These are phyloP conservation scores for Aurifilum marmelostoma DNA, from an alignment of 2,329 filamentous ascomycete genomes.

Conservation along the genomic window DNA sequence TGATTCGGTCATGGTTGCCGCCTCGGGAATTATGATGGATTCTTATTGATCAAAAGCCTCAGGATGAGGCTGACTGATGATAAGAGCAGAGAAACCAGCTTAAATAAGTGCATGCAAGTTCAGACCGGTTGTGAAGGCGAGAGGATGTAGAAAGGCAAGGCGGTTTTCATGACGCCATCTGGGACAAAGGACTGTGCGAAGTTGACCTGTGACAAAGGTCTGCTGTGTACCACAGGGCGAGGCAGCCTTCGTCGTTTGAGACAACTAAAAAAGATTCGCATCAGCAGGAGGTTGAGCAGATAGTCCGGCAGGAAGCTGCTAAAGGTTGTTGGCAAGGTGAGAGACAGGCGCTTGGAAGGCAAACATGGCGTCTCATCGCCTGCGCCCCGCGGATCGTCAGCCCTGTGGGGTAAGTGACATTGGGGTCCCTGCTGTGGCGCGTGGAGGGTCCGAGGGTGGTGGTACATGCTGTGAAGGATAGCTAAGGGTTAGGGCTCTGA, in stretches of 20 bases:
- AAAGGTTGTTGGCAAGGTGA: not conserved
- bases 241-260: not conserved
- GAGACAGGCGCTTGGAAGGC: not conserved
- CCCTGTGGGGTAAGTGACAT: not conserved
- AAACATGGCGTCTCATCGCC: not conserved
- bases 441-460: no score
- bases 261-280: not conserved
- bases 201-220: not conserved
- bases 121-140: not conserved
- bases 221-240: not conserved
- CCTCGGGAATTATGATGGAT: not conserved
- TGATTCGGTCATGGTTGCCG: constrained; percentile 20
- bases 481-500: not conserved
- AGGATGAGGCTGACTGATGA: not conserved
- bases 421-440: not conserved
- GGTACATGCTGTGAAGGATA: no score
- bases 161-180: constrained; percentile 5
- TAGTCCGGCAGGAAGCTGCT: not conserved
- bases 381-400: not conserved
- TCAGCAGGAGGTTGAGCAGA: not conserved
- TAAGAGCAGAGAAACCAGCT: not conserved
- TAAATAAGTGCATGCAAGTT: not conserved
- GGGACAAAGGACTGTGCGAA: not conserved
- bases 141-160: not conserved
- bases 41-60: not conserved